Base-by-base conservation (phyloP, 306 rosid genomes). In the Prunus padus region DNA sequence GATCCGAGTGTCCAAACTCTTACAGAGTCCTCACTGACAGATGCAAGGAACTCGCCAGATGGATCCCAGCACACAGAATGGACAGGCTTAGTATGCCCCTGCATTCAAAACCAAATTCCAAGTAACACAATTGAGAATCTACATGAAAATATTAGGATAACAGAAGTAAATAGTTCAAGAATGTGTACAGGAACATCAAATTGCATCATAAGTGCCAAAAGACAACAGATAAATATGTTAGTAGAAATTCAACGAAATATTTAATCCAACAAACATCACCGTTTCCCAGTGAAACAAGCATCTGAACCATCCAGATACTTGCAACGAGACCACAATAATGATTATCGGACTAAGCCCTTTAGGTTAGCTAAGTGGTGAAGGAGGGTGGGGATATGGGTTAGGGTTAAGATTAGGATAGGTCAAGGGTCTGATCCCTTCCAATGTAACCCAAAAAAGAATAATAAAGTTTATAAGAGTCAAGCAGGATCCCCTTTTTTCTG, bases 21-120 rank as follows among this genome's bases (percentile, higher is more conserved):
- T 71, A 95, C 99, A 11, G 92, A 95, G 76, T 95, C 99, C 88
- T 95, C 97, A 26, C 99, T 95, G 51, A 92, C 92, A 16, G 99
- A 95, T 76, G 99, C 99, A 57, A 95, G 84, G 72, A 84, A 89
- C 78, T 90, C 97, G 13, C 99, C 99, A 33, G 96, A 85, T n/a
- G 93, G 97, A 78, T 92, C 91, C 99, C 99, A 95, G 75, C 96
- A 90, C 72, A 95, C 93, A 25, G 90, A 95, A 67, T 81, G 74
- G 66, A 95, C 65, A 15, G 84, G 77, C 82, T 92, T 92, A 25
- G 90, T 80, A 77, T 92, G 99, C 56, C 98, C 99, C 99, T 95
- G 47, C 60, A 84, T 73, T 77, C 55, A 82, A 84, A 52, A 50
- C 69, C 81, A 61, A 19, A 70, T 65, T 76, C 61, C 76, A 56